Evolutionary conservation across 1,284 basidiomycete genomes (phyloP).

Genomic region (Blastosporella zonata): DNA sequence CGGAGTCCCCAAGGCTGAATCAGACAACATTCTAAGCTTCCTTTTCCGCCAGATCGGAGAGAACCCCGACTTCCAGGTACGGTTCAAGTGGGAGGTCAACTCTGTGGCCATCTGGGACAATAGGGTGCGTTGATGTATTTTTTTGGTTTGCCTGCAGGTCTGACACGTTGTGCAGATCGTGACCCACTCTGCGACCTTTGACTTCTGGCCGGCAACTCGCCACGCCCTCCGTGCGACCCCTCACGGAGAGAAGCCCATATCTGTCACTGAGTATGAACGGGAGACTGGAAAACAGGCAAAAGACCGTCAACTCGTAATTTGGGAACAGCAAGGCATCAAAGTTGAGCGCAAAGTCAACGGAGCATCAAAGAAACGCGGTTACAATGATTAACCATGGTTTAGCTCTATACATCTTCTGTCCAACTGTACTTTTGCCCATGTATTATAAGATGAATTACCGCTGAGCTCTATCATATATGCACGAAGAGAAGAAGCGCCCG

Average conservation of each 20-base stretch:
- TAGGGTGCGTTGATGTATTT: slow-evolving; percentile 40
- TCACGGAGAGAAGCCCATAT: slow-evolving; percentile 72
- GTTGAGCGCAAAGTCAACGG: slow-evolving; percentile 28
- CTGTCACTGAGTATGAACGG: slow-evolving; percentile 72
- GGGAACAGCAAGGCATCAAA: slow-evolving; percentile 57
- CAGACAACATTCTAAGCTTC: slow-evolving; percentile 67
- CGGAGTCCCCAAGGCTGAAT: slow-evolving; percentile 77
- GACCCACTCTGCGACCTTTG: slow-evolving; percentile 74
- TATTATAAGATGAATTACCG: too few species aligned
- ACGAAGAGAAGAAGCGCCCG: not conserved
- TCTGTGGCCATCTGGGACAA: slow-evolving; percentile 76
- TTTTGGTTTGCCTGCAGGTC: not conserved
- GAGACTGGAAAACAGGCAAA: slow-evolving; percentile 60
- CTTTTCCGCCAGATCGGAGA: slow-evolving; percentile 69
- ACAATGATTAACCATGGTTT: slow-evolving; percentile 48
- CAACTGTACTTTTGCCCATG: too few species aligned
- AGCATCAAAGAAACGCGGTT: slow-evolving; percentile 43
- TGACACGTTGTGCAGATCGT: slow-evolving; percentile 44
- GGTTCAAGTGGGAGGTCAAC: slow-evolving; percentile 69
- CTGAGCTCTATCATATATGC: not conserved
- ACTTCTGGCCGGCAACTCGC: slow-evolving; percentile 71
- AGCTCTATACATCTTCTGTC: not conserved
- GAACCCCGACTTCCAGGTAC: slow-evolving; percentile 70
- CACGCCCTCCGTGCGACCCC: slow-evolving; percentile 83
- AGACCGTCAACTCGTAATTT: slow-evolving; percentile 64